Evolutionary conservation across 2,329 filamentous ascomycete genomes (phyloP), one percentile per base, ranked within the genome.

Genomic region (Penicillium sp.): DNA sequence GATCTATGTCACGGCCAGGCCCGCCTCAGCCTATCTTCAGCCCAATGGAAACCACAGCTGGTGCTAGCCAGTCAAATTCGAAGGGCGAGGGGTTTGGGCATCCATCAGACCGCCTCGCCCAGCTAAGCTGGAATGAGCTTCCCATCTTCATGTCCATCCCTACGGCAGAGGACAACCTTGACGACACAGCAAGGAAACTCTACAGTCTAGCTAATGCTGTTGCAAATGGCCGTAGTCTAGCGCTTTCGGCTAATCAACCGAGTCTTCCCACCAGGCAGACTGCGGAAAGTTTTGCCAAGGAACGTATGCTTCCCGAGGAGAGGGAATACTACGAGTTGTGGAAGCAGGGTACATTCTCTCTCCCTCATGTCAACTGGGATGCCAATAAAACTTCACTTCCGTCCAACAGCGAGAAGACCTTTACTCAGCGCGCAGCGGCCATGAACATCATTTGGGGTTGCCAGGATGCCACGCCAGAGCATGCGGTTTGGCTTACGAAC

Each of bases 401-500:
- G 3, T 29, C 29, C 9, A 2, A 36, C 3, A 34, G 33, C 18
- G 26, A 40, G 29, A 52, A 51, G 26, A 57, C 54, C 3, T 57
- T 57, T 23, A 9, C 42, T n/a, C 52, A 57, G 45, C 58, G 51
- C 16, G 54, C 56, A 4, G 24, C 14, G n/a, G 56, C 56, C 23
- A 59, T 61, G 42, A 47, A 59, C 36, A 43, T 55, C 24, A 45
- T 59, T 39, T 59, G 52, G 51, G 5, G 39, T 6, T 29, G 26
- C 5, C 14, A 45, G 18, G 49, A 43, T 8, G 42, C 49, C n/a
- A 34, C 40, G 2, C 51, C 52, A 5, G 52, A 58, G 29, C 55
- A 70, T 57, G 63, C 66, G 5, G 44, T 55, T 3, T 70, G 66
- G 64, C 53, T 68, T 14, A 61, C 57, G 2, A 56, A 49, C 16